phyloP scores from a whole-genome alignment of 2,329 filamentous ascomycete genomes.

The Escovopsis sp. region DNA sequence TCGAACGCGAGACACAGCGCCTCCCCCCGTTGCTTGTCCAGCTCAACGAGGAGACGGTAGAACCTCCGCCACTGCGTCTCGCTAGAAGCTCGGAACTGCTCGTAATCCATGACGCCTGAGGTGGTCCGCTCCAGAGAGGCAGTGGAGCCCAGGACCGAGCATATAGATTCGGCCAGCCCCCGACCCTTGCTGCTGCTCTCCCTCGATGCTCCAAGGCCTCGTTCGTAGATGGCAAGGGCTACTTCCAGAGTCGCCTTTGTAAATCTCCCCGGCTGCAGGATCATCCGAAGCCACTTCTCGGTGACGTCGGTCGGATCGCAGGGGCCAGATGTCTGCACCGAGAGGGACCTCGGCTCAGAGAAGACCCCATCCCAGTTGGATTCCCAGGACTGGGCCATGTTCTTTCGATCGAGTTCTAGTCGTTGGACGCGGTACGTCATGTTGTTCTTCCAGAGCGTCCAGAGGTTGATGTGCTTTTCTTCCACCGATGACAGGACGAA shows the following conservation, averaged over 20 bases:
- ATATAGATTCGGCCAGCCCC: conserved; percentile 62
- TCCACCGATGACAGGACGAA: conserved; percentile 47
- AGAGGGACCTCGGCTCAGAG: conserved; percentile 40
- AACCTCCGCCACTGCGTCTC: conserved; percentile 83
- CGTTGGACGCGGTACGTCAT: conserved; percentile 61
- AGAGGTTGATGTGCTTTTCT: conserved; percentile 46
- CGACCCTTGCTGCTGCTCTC: conserved; percentile 28
- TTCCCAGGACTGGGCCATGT: conserved; percentile 46
- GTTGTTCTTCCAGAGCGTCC: conserved; percentile 78
- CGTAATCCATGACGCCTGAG: conserved; percentile 56
- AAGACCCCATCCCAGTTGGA: conserved; percentile 57
- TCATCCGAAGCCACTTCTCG: conserved; percentile 74
- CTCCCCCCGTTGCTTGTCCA: conserved; percentile 77
- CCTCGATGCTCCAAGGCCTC: conserved; percentile 30
- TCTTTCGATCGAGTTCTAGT: conserved; percentile 56
- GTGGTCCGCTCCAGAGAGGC: conserved; percentile 48
- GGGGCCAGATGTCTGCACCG: conserved; percentile 42
- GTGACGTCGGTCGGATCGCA: conserved; percentile 55
- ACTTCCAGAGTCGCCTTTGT: conserved; percentile 68
- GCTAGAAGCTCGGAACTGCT: conserved; percentile 56
- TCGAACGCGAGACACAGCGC: conserved; percentile 68
- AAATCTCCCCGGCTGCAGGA: conserved; percentile 74
- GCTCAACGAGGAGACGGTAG: conserved; percentile 69
- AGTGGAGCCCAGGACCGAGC: conserved; percentile 54
- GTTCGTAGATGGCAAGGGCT: conserved; percentile 67